A percentile compares a stretch with the other conserved stretches of the same genome.
phyloP scores from a whole-genome alignment of 805 yeast species.

The Yamadazyma takamatsuzukensis region DNA sequence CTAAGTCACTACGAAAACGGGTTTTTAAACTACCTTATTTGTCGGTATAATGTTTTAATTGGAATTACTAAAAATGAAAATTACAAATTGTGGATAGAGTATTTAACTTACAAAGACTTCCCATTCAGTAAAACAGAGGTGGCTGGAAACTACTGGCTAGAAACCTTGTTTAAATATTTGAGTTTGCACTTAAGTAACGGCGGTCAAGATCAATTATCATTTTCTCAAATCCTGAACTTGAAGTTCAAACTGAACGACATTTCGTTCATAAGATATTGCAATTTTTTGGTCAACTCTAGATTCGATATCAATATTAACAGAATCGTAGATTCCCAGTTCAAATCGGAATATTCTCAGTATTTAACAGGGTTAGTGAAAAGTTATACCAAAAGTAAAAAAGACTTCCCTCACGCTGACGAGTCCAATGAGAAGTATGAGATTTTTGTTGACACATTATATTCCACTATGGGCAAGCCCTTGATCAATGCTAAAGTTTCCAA shows the following conservation, averaged over 20 bases:
- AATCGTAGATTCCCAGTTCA: constrained; percentile 15
- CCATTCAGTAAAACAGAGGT: constrained; percentile 28
- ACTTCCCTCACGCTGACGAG: constrained; percentile 29
- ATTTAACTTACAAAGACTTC: constrained; percentile 17
- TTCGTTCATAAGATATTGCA: constrained; percentile 23
- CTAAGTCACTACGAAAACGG: constrained; percentile 14
- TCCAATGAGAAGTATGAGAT: constrained; percentile 17
- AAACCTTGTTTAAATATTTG: constrained; percentile 19
- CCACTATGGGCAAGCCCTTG: constrained; percentile 17
- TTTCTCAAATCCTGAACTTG: constrained; percentile 12
- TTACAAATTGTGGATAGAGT: constrained; percentile 26
- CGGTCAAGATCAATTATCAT: constrained; percentile 17
- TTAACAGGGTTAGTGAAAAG: constrained; percentile 17
- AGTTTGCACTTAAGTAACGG: constrained; percentile 14
- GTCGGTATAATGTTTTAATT: constrained; percentile 29
- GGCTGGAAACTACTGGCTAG: constrained; percentile 34
- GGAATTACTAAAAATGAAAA: constrained; percentile 21
- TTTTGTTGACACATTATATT: constrained; percentile 28
- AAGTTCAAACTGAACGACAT: constrained; percentile 22
- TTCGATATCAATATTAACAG: constrained; percentile 10
- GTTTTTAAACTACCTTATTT: constrained; percentile 28
- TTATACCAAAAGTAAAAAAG: constrained; percentile 11
- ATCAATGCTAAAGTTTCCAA: constrained; percentile 25
- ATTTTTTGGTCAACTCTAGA: constrained; percentile 19
- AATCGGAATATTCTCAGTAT: constrained; percentile 22